These are phyloP conservation scores for Aspergillus brasiliensis DNA, from an alignment of 2,329 filamentous ascomycete species.

Conservation along the genomic window DNA sequence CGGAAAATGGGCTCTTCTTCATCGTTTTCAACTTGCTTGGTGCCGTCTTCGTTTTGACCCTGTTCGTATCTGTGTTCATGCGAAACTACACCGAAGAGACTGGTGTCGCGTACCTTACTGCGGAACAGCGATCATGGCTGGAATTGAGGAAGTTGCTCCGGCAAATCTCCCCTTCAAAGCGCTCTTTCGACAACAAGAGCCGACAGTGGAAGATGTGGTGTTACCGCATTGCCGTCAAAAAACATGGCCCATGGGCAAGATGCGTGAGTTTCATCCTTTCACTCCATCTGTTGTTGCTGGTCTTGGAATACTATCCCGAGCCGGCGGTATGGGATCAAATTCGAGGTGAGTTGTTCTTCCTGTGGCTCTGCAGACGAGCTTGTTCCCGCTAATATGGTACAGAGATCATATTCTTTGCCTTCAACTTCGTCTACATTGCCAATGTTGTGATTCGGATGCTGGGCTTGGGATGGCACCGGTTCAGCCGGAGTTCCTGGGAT, in stretches of 20 bases:
- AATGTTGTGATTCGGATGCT: slow-evolving; percentile 84
- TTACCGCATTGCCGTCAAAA: slow-evolving; percentile 90
- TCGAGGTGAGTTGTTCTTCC: slow-evolving; percentile 52
- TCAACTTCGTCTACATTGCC: slow-evolving; percentile 77
- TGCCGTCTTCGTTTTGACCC: slow-evolving; percentile 91
- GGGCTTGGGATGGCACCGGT: slow-evolving; percentile 88
- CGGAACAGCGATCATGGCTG: slow-evolving; percentile 95
- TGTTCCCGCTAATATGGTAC: slow-evolving; percentile 24
- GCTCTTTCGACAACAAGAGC: slow-evolving; percentile 76
- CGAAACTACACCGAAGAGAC: slow-evolving; percentile 99
- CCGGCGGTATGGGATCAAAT: slow-evolving; percentile 68
- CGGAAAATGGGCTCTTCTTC: slow-evolving; percentile 92
- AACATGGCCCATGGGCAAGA: slow-evolving; percentile 88
- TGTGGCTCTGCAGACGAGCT: background rate
- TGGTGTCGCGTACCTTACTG: slow-evolving; percentile 91
- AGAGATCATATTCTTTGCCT: slow-evolving; percentile 76
- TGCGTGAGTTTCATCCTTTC: slow-evolving; percentile 78
- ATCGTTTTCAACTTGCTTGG: slow-evolving; percentile 94
- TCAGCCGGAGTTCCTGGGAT: slow-evolving; percentile 93
- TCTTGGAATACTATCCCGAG: slow-evolving; percentile 83
- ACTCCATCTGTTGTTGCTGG: slow-evolving; percentile 77
- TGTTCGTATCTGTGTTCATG: slow-evolving; percentile 99
- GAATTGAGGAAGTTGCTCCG: slow-evolving; percentile 88
- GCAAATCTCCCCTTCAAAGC: slow-evolving; percentile 93
- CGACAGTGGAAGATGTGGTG: slow-evolving; percentile 89